A percentile compares a stretch with the other conserved stretches of the same genome.
Conservation (phyloP, 2,329 filamentous ascomycete species). For the Diaporthe sp. region DNA sequence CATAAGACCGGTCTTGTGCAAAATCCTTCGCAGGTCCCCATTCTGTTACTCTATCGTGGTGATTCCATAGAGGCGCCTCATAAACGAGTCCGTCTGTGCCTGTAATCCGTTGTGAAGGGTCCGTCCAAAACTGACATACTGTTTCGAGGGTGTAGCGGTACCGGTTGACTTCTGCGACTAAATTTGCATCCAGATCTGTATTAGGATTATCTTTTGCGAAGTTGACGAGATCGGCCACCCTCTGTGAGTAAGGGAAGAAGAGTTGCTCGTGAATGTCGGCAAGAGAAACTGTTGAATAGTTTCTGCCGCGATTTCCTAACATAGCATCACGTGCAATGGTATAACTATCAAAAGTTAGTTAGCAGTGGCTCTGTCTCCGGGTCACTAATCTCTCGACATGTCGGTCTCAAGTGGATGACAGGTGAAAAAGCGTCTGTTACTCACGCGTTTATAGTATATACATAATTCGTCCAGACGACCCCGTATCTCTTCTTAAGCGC, state of each 20-base stretch:
- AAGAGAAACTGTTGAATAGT: neutral
- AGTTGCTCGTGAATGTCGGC: neutral
- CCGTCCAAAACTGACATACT: neutral
- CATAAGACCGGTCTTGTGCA: too few species aligned
- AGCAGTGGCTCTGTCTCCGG: neutral
- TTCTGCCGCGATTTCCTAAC: neutral
- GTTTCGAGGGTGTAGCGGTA: neutral
- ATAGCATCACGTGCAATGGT: neutral
- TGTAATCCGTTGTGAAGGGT: too few species aligned
- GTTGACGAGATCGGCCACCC: neutral
- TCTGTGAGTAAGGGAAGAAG: neutral
- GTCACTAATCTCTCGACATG: neutral
- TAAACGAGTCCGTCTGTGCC: neutral
- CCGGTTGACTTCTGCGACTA: neutral
- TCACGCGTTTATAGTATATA: neutral
- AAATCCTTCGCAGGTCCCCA: too few species aligned
- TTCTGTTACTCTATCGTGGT: neutral
- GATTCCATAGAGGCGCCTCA: neutral
- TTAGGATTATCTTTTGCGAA: neutral
- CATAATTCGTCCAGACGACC: neutral
- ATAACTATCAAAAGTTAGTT: neutral
- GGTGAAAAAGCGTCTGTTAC: neutral
- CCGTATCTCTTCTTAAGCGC: accelerated
- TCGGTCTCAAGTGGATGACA: neutral
- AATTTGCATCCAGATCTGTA: too few species aligned